Evolutionary conservation across 441 rosid species (phyloP).

Genomic region (Euphorbia schlechtendalii): DNA sequence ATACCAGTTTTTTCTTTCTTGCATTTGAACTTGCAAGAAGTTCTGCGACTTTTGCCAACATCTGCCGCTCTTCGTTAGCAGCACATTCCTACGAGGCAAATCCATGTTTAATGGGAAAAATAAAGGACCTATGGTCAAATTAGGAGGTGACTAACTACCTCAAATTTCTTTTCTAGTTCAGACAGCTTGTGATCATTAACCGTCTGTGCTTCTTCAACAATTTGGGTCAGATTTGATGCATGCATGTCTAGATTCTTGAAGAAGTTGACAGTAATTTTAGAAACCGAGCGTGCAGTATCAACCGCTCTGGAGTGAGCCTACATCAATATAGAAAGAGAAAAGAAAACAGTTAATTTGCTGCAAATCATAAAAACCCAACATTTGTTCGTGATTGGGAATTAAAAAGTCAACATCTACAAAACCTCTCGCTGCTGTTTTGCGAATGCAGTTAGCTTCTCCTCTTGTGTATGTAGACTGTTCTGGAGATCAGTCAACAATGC

Average conservation of each 20-base stretch:
- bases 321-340: constrained; percentile 17
- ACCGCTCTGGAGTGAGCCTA: constrained; percentile 89
- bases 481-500: constrained; percentile 77
- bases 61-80: constrained; percentile 70
- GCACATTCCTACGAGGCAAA: constrained; percentile 51
- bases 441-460: constrained; percentile 66
- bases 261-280: constrained; percentile 67
- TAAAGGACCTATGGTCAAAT: constrained; percentile 1
- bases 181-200: constrained; percentile 67
- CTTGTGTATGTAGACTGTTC: constrained; percentile 69
- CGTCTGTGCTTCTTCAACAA: constrained; percentile 75
- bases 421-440: constrained; percentile 86
- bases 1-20: constrained; percentile 79
- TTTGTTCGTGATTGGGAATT: neutral
- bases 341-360: neutral
- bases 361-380: neutral
- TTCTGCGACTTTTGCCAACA: constrained; percentile 87
- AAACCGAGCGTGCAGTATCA: constrained; percentile 71
- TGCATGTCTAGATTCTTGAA: constrained; percentile 65
- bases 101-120: constrained; percentile 1
- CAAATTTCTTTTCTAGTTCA: constrained; percentile 81
- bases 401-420: constrained; percentile 20
- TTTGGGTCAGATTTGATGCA: constrained; percentile 58
- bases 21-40: constrained; percentile 71
- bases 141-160: constrained; percentile 41